Percentiles rank a stretch among this genome's conserved stretches.
Conservation (phyloP, 2,329 filamentous ascomycete species). For the Leptographium galeiforme region DNA sequence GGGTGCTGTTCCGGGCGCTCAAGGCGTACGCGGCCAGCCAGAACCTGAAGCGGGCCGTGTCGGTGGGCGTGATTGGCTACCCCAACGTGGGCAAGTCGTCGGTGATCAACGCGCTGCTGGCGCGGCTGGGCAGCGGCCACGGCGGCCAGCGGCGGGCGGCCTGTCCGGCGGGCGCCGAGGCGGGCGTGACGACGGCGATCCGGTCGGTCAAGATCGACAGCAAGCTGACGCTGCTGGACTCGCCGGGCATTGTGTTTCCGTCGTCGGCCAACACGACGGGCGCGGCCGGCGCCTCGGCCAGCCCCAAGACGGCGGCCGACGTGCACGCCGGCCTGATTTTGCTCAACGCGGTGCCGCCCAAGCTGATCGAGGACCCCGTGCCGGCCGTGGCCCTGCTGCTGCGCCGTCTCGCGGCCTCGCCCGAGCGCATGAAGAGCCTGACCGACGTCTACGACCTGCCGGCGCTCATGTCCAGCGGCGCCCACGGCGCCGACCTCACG, state of each 20-base stretch:
- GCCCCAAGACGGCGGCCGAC: conserved; percentile 49
- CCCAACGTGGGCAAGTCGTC: conserved; percentile 95
- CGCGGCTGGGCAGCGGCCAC: conserved; percentile 55
- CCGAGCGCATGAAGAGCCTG: conserved; percentile 65
- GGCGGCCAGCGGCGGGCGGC: conserved; percentile 41
- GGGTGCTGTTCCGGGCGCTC: conserved; percentile 73
- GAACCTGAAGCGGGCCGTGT: conserved; percentile 77
- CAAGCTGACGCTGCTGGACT: conserved; percentile 87
- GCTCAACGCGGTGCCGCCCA: conserved; percentile 82
- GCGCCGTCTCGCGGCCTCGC: conserved; percentile 59
- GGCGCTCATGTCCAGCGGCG: conserved; percentile 52
- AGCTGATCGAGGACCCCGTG: conserved; percentile 85
- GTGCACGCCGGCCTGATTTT: conserved; percentile 77
- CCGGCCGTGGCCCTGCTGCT: conserved; percentile 79
- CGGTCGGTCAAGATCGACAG: conserved; percentile 88
- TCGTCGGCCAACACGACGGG: conserved; percentile 40
- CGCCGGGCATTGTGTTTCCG: conserved; percentile 88
- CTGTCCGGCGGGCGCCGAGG: conserved; percentile 81
- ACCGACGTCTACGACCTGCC: conserved; percentile 75
- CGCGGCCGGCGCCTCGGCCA: too few species aligned
- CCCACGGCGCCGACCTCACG: conserved; percentile 57
- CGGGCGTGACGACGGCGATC: conserved; percentile 79
- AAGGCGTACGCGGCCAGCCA: conserved; percentile 77
- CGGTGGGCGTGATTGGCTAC: conserved; percentile 88
- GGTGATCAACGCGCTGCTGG: conserved; percentile 84